phyloP scores from a whole-genome alignment of 208 protist species.

The Leishmania aethiopica region DNA sequence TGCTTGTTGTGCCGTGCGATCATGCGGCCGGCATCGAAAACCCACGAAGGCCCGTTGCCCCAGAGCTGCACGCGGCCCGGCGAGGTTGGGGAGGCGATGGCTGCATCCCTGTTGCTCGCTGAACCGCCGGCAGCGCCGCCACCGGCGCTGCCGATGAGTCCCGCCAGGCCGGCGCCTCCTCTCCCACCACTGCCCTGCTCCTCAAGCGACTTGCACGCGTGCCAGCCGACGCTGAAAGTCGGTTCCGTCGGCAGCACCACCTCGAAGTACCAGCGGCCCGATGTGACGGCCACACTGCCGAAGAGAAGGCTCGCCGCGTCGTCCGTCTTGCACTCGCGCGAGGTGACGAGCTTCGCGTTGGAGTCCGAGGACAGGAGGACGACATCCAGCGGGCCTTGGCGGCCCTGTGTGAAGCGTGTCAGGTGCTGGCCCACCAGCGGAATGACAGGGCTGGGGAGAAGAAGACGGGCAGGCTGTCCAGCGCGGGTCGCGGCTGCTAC shows the following conservation, averaged over 20 bases:
- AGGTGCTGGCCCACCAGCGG: slow-evolving; percentile 12
- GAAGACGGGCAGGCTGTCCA: not conserved
- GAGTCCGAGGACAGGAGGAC: slow-evolving; percentile 42
- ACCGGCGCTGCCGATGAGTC: not conserved
- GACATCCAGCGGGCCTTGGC: slow-evolving; percentile 66
- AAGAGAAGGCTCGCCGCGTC: slow-evolving; percentile 63
- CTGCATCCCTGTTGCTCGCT: not conserved
- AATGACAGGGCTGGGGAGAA: slow-evolving; percentile 20
- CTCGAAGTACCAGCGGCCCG: slow-evolving; percentile 91
- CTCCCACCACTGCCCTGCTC: slow-evolving; percentile 17
- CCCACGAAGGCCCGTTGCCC: slow-evolving; percentile 83
- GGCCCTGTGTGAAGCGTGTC: slow-evolving; percentile 31
- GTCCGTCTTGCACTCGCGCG: slow-evolving; percentile 39
- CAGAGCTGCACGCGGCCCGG: slow-evolving; percentile 37
- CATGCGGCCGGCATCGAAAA: slow-evolving; percentile 79
- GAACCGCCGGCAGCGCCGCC: not conserved
- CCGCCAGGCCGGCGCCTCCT: not conserved
- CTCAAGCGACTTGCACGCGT: slow-evolving; percentile 30
- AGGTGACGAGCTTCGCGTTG: slow-evolving; percentile 31
- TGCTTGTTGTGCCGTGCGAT: slow-evolving; percentile 68
- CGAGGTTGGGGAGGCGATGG: slow-evolving; percentile 7
- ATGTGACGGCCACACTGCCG: slow-evolving; percentile 70
- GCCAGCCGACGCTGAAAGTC: slow-evolving; percentile 65
- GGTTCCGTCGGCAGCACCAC: slow-evolving; percentile 49
- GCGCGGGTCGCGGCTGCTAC: not conserved